Percentiles rank a stretch among this genome's conserved stretches.
phyloP scores from a whole-genome alignment of 805 yeast genomes.

The Yarrowia divulgata region DNA sequence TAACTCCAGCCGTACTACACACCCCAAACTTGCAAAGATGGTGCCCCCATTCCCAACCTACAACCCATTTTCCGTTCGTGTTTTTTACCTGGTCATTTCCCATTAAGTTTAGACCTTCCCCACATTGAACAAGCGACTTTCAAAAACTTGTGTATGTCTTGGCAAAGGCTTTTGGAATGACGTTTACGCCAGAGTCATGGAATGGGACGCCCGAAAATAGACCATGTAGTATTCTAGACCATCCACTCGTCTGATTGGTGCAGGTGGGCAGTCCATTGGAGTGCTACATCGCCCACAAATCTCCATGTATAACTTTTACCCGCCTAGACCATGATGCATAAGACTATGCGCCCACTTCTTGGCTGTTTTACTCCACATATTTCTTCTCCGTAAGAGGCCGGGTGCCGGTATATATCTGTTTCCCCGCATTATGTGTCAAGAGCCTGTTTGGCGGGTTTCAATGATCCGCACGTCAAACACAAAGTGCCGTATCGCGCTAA shows the following conservation, averaged over 20 bases:
- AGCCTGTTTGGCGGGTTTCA: neutral
- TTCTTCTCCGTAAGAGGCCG: neutral
- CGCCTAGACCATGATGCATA: too few relatives aligned
- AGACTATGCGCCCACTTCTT: conserved; percentile 22
- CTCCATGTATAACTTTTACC: neutral
- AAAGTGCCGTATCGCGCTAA: conserved; percentile 10
- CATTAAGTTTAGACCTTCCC: conserved; percentile 11
- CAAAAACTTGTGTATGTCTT: conserved; percentile 10
- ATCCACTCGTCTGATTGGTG: neutral
- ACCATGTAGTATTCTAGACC: neutral
- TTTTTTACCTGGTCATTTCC: conserved; percentile 7
- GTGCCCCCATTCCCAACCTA: neutral
- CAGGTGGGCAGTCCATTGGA: conserved; percentile 11
- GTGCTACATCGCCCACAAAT: neutral
- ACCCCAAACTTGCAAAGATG: neutral
- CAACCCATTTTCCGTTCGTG: neutral
- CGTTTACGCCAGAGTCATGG: neutral
- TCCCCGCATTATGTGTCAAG: conserved; percentile 11
- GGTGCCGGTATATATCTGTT: neutral
- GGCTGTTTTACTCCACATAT: conserved; percentile 18
- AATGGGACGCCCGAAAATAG: neutral
- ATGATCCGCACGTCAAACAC: neutral
- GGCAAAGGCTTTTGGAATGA: conserved; percentile 7
- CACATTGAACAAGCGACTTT: conserved; percentile 11
- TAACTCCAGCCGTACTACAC: conserved; percentile 5